Percentiles rank a stretch among this genome's conserved stretches.
Evolutionary conservation across 1,284 basidiomycete genomes (phyloP).

Genomic region (Apiotrichum siamense): DNA sequence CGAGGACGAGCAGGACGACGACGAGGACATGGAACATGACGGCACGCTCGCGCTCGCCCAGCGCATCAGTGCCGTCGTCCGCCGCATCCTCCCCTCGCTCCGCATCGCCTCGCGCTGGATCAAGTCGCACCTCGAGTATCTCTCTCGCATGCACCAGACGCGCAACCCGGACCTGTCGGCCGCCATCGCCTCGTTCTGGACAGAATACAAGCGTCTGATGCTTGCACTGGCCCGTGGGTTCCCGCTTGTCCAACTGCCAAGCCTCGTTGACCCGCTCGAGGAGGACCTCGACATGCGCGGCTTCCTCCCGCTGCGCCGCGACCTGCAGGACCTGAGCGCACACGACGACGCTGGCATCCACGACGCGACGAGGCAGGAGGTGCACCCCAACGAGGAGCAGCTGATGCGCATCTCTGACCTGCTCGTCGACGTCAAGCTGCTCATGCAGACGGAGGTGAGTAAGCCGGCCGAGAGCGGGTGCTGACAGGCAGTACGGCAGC

Average conservation of each 20-base stretch:
- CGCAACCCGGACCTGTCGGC: slow-evolving; percentile 17
- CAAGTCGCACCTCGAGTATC: slow-evolving; percentile 67
- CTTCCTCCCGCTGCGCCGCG: slow-evolving; percentile 70
- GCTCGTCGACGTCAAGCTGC: slow-evolving; percentile 61
- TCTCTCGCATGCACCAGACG: slow-evolving; percentile 42
- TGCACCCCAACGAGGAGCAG: slow-evolving; percentile 89
- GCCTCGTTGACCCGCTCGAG: slow-evolving; percentile 63
- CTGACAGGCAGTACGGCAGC: slow-evolving; percentile 5
- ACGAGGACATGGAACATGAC: slow-evolving; percentile 45
- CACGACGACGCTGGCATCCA: slow-evolving; percentile 16
- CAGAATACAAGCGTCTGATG: slow-evolving; percentile 62
- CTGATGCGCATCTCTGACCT: slow-evolving; percentile 88
- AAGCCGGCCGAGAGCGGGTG: slow-evolving; percentile 11
- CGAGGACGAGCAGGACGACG: slow-evolving; percentile 49
- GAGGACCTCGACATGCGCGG: slow-evolving; percentile 88
- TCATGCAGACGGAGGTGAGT: slow-evolving; percentile 36
- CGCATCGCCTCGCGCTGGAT: slow-evolving; percentile 88
- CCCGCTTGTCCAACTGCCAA: slow-evolving; percentile 61
- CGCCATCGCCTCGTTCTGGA: slow-evolving; percentile 60
- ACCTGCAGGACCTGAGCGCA: slow-evolving; percentile 45
- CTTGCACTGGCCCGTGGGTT: slow-evolving; percentile 62
- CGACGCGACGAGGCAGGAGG: slow-evolving; percentile 9
- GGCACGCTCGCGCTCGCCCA: slow-evolving; percentile 55
- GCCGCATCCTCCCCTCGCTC: slow-evolving; percentile 77
- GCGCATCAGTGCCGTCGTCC: slow-evolving; percentile 74